These are phyloP conservation scores for Trichophaea hybrida DNA, from an alignment of 2,329 filamentous ascomycete genomes.

Conservation along the genomic window DNA sequence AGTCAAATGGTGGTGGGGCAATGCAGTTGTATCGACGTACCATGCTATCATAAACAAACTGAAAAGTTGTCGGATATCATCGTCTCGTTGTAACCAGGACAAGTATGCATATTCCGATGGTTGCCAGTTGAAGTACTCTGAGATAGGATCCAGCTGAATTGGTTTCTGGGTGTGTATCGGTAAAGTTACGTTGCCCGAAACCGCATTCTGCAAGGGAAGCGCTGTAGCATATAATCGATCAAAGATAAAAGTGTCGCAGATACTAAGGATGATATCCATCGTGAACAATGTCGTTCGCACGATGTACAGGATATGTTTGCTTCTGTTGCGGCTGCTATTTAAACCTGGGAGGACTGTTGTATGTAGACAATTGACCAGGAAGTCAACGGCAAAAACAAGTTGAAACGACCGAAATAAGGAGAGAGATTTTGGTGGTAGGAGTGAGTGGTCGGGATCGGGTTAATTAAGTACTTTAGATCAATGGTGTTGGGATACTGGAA, in stretches of 20 bases:
- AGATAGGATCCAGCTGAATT: conserved; percentile 61
- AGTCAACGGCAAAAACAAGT: too few species aligned
- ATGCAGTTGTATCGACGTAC: conserved; percentile 38
- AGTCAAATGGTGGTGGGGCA: neutral
- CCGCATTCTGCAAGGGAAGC: conserved; percentile 41
- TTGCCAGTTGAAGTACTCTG: conserved; percentile 50
- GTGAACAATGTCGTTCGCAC: conserved; percentile 6
- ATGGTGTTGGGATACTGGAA: too few species aligned
- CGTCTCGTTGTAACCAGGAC: conserved; percentile 64
- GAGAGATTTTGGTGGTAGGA: too few species aligned
- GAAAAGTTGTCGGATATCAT: conserved; percentile 56
- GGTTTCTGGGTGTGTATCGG: conserved; percentile 45
- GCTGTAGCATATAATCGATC: conserved; percentile 63
- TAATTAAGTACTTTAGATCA: too few species aligned
- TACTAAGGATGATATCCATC: conserved; percentile 88
- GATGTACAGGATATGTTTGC: neutral
- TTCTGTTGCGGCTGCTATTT: neutral
- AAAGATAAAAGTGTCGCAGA: conserved; percentile 66
- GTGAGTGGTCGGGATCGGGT: too few species aligned
- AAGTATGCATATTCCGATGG: conserved; percentile 64
- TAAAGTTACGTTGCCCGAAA: conserved; percentile 31
- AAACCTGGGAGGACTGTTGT: neutral
- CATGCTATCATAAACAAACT: conserved; percentile 76
- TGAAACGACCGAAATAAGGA: too few species aligned
- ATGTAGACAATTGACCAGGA: neutral